Base-by-base conservation (phyloP, 129 eudicot species). In the Calendula officinalis region DNA sequence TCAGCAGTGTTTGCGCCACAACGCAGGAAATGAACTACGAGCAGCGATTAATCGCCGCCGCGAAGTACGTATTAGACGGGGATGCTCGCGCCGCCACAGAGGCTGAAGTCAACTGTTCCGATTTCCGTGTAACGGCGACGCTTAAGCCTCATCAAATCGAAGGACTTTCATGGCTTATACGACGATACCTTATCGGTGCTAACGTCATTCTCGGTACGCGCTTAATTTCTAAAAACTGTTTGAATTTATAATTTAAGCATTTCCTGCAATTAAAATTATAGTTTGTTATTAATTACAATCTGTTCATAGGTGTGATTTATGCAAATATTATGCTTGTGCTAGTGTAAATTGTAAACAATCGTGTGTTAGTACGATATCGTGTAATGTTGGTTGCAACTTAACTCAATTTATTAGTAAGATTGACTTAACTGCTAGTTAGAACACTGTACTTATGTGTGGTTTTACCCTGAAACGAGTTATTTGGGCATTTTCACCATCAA, bases 131-230 rank as follows among this genome's bases (percentile, higher is more conserved):
- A 16, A 85, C 81, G 11, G 96, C 96, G 40, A 50, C 77, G 6
- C 91, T 88, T 12, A 92, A 88, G 69, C 89, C 95, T 62, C 98
- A 92, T 70, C 96, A 92, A 80, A 70, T 83, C 3, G 95, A 92
- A 83, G 98, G 98, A 33, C 79, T 92, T 6, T 79, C 90, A 6
- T 92, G 98, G 96, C 95, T 92, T 36, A 81, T 92, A 33, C 91
- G 86, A 33, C 79, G 95, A 46, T 92, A 81, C 81, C 77, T 62
- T 16, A 77, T 85, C 74, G 98, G 98, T 10, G 96, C 83, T 75
- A 92, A 92, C 82, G 95, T 85, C 80, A 82, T 92, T 34, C 95
- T 92, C 49, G 98, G 96, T 92, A 81, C 9, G 14, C 34, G 6
- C 43, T 56, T 54, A n/a, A 7, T 36, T 64, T 44, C n/a, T 14